Percentiles rank a stretch among this genome's conserved stretches.
Evolutionary conservation across 129 eudicot genomes (phyloP).

Genomic region (Scalesia atractyloides): DNA sequence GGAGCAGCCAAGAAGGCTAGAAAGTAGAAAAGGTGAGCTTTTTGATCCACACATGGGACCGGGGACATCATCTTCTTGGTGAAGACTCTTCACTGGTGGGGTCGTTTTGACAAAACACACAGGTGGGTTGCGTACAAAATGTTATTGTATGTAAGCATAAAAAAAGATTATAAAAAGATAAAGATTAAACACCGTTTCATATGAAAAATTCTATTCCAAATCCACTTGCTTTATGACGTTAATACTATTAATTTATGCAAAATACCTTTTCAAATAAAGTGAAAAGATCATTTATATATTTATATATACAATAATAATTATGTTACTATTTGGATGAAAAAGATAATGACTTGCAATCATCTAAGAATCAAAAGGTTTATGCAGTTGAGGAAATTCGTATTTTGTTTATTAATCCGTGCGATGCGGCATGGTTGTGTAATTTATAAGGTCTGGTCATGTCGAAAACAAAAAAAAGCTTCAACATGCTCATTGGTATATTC

Average conservation of each 20-base stretch:
- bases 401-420: neutral
- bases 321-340: neutral
- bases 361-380: neutral
- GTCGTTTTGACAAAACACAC: conserved; percentile 31
- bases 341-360: neutral
- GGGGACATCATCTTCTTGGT: conserved; percentile 29
- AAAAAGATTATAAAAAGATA: conserved; percentile 36
- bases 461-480: too few species aligned
- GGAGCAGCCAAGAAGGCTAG: conserved; percentile 37
- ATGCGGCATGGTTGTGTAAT: too few species aligned
- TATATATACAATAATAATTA: neutral
- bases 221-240: conserved; percentile 41
- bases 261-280: neutral
- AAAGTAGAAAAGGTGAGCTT: conserved; percentile 31
- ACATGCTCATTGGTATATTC: too few species aligned
- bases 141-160: conserved; percentile 32
- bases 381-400: neutral
- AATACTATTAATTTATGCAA: conserved; percentile 9
- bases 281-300: neutral
- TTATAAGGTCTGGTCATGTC: too few species aligned
- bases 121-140: conserved; percentile 49
- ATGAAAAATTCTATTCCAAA: conserved; percentile 43
- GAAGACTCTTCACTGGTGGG: conserved; percentile 35
- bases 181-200: conserved; percentile 39
- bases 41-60: conserved; percentile 25